Conservation (phyloP, 352 stramenopile species). For the Phytophthora tentaculata region DNA sequence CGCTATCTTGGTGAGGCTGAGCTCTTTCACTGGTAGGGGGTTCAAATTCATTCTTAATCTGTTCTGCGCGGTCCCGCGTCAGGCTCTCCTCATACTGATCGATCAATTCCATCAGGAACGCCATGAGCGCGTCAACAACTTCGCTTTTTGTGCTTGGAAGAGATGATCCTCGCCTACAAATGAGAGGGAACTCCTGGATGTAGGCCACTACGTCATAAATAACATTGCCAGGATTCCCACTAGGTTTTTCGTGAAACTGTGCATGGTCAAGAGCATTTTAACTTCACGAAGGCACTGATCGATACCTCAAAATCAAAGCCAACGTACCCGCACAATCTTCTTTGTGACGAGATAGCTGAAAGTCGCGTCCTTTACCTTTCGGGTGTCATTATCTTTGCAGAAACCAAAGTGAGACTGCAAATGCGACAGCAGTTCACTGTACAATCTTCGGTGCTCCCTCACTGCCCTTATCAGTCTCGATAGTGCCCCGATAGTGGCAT, state of each 20-base stretch:
- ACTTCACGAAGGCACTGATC: not conserved
- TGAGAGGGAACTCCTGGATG: slow-evolving; percentile 48
- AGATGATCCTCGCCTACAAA: slow-evolving; percentile 34
- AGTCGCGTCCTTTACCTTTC: slow-evolving; percentile 50
- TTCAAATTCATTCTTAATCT: slow-evolving; percentile 19
- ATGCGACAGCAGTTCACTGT: slow-evolving; percentile 49
- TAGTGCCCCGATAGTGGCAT: slow-evolving; percentile 59
- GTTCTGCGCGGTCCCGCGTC: slow-evolving; percentile 22
- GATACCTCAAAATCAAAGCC: not conserved
- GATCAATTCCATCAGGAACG: slow-evolving; percentile 49
- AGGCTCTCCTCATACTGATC: slow-evolving; percentile 42
- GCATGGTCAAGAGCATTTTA: slow-evolving; percentile 19
- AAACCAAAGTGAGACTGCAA: slow-evolving; percentile 56
- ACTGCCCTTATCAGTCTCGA: slow-evolving; percentile 45
- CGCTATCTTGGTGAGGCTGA: slow-evolving; percentile 3
- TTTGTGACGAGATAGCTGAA: slow-evolving; percentile 56
- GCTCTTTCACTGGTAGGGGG: slow-evolving; percentile 3
- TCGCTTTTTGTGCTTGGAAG: slow-evolving; percentile 43
- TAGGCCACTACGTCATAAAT: slow-evolving; percentile 45
- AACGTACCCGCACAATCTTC: slow-evolving; percentile 51
- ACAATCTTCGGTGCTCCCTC: slow-evolving; percentile 47
- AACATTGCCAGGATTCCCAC: slow-evolving; percentile 20
- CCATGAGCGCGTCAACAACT: slow-evolving; percentile 48
- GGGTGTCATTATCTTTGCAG: slow-evolving; percentile 39
- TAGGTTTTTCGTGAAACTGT: slow-evolving; percentile 33